These are phyloP conservation scores for Russula ochroleuca DNA, from an alignment of 768 basidiomycete species.

Conservation along the genomic window DNA sequence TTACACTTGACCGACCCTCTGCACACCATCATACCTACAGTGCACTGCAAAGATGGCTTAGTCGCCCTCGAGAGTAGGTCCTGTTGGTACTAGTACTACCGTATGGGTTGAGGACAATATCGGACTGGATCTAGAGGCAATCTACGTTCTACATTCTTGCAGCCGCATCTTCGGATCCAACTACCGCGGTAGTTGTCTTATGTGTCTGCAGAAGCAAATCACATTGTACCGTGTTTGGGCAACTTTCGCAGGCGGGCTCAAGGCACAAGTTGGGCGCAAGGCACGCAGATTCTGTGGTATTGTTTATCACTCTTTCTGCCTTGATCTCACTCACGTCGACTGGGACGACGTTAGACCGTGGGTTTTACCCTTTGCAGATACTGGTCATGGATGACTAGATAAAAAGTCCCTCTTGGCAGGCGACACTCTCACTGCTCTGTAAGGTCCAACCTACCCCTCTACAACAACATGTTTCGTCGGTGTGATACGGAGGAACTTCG, in stretches of 20 bases:
- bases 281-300: not conserved
- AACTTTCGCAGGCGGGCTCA: not conserved
- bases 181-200: too few species aligned
- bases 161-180: not conserved
- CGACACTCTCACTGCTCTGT: too few species aligned
- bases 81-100: too few species aligned
- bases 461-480: too few species aligned
- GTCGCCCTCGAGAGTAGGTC: not conserved
- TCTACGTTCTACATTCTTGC: not conserved
- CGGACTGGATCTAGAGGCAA: not conserved
- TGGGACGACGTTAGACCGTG: too few species aligned
- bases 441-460: too few species aligned
- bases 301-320: too few species aligned
- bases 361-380: too few species aligned
- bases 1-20: not conserved
- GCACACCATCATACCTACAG: not conserved
- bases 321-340: too few species aligned
- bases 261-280: not conserved
- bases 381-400: too few species aligned
- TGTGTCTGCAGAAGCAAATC: not conserved
- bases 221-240: not conserved
- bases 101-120: not conserved
- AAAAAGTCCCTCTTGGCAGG: too few species aligned
- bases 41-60: not conserved
- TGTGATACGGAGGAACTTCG: too few species aligned